Base-by-base conservation (phyloP, 192 early-diverging fungal species). In the Dissophora ornata region DNA sequence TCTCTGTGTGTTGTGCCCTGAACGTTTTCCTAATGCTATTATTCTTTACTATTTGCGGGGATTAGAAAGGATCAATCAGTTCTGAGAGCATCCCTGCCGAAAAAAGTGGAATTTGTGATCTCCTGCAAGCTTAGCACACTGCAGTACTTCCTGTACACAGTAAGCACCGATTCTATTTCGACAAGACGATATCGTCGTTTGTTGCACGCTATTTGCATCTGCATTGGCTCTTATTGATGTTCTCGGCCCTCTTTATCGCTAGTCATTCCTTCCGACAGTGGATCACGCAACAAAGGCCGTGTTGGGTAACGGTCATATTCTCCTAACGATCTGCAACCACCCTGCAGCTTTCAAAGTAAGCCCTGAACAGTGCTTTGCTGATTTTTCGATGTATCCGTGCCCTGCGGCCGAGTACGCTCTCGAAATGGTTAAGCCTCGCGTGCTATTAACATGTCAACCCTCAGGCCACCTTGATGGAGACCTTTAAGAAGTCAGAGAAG, bases 31-130 rank as follows among this genome's bases (percentile, higher is more conserved):
- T n/a, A n/a, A n/a, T n/a, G n/a, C n/a, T n/a, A n/a, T n/a, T n/a
- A n/a, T n/a, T n/a, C n/a, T n/a, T n/a, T n/a, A n/a, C n/a, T n/a
- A n/a, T n/a, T n/a, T n/a, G n/a, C n/a, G n/a, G n/a, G n/a, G n/a
- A n/a, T n/a, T 34, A 88, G 87, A 58, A 71, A 80, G 49, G 87
- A 90, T 55, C 62, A 74, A 1, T 45, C 47, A 4, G 68, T 89
- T 13, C 61, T 93, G 44, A 69, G 79, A 12, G 54, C 67, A 2
- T 85, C 90, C 28, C 73, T 96, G 11, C 90, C 90, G 15, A 77
- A 79, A 44, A 96, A 95, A 61, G 79, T 66, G 24, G 95, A 96
- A 57, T 92, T 84, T 61, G 65, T 90, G 5, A 86, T 96, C 12
- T 73, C 80, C n/a, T 89, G 88, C 52, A 82, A 79, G 57, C 74